Evolutionary conservation across 1,284 basidiomycete genomes (phyloP).

Genomic region (Ustilago esculenta): DNA sequence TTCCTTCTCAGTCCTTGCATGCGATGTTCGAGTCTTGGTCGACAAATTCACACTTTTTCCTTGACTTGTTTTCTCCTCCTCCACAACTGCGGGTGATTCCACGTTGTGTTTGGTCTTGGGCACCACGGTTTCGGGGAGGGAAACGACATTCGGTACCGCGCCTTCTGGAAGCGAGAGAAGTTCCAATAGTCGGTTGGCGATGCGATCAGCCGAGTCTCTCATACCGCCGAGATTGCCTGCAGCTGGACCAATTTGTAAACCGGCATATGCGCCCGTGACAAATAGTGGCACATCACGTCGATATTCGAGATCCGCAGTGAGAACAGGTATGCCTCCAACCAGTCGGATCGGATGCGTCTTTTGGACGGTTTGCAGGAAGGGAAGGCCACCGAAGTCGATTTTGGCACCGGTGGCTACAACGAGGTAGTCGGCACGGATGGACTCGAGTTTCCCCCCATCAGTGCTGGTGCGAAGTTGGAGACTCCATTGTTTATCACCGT

Average conservation of each 20-base stretch:
- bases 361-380: slow-evolving; percentile 54
- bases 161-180: slow-evolving; percentile 19
- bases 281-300: slow-evolving; percentile 62
- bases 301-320: slow-evolving; percentile 65
- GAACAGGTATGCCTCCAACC: slow-evolving; percentile 60
- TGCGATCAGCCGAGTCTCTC: slow-evolving; percentile 66
- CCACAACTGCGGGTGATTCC: neutral
- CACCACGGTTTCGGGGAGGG: slow-evolving; percentile 11
- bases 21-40: neutral
- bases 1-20: neutral
- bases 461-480: slow-evolving; percentile 22
- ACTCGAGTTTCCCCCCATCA: neutral
- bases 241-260: slow-evolving; percentile 65
- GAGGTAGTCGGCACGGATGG: slow-evolving; percentile 48
- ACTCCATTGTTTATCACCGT: slow-evolving; percentile 28
- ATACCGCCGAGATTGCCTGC: slow-evolving; percentile 67
- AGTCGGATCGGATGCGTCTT: slow-evolving; percentile 49
- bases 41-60: neutral
- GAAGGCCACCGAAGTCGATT: slow-evolving; percentile 48
- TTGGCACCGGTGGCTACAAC: slow-evolving; percentile 64
- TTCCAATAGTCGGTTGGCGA: slow-evolving; percentile 56
- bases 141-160: slow-evolving; percentile 7
- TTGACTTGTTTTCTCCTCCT: neutral
- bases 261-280: slow-evolving; percentile 62
- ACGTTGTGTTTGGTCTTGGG: neutral